Base-by-base conservation (phyloP, 768 basidiomycete species). In the Panaeolus papilionaceus region DNA sequence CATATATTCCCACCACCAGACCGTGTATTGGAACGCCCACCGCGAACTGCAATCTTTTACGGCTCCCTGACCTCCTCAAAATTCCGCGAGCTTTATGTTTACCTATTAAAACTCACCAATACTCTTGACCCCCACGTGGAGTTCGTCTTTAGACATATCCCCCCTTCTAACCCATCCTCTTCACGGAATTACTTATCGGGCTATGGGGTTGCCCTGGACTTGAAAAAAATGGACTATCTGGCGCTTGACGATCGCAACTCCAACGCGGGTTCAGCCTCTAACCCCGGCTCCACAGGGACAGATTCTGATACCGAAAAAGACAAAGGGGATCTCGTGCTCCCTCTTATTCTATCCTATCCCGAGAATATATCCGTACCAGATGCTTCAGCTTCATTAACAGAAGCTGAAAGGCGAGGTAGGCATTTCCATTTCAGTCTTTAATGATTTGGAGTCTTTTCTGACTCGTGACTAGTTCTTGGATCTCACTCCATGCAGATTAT, bases 201-300 rank as follows among this genome's bases (percentile, higher is more conserved):
- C 4, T 99, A 95, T 72, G 98, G 98, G 3, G 96, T 96, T 7
- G 85, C 92, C 23, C 81, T 99, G 64, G 95, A 97, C 71, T 79
- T 99, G 72, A 99, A 99, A 83, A 98, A 96, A 81, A 98, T 89
- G 85, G 98, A 99, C 73, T 99, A 99, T 75, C 86, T 98, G 12
- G 95, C 92, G 4, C 80, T 98, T 8, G 98, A 99, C 74, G 98
- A 99, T 76, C 82, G 98, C 54, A 77, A 85, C 63, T 74, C 80
- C 3, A 77, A 75, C 49, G 62, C 68, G 61, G 69, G 71, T 42
- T 44, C 26, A 18, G 3, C 28, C n/a, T n/a, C 51, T 54, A 40
- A 37, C 28, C 8, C 47, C 54, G 10, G 28, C 47, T n/a, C 62
- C 64, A 65, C 69, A 63, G 64, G 61, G 8, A 67, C 69, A 39